Base-by-base conservation (phyloP, 768 basidiomycete species). In the Mycena epipterygia region DNA sequence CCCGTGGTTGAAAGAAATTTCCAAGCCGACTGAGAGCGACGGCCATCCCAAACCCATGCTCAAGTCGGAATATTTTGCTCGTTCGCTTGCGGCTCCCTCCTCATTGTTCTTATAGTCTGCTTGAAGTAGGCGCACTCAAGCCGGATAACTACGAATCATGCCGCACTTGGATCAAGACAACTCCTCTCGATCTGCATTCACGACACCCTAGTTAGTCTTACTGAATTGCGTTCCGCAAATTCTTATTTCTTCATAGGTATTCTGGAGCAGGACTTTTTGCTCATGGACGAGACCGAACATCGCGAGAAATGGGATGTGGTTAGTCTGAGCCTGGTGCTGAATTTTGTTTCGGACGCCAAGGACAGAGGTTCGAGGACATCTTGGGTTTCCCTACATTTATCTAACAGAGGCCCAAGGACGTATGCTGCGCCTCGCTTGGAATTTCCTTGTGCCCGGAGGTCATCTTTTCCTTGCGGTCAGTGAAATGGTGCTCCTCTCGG, bases 111-210 rank as follows among this genome's bases (percentile, higher is more conserved):
- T 41, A 4, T 71, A 97, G 95, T 60, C 81, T 97, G 61, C 87
- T 98, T 6, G 96, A 98, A 81, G 93, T 97, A 2, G 96, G 96
- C 0, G 96, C 96, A 16, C 84, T 98, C 51, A 90, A 88, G 70
- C 94, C 93, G 13, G 92, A 95, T 74, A 98, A 97, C 79, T 96
- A 93, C 76, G 82, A 80, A 8, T 81, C 85, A 6, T 92, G 89
- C 68, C 78, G 84, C 13, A 80, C 87, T 1, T 97, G 95, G 95
- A 89, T 98, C 59, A 84, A 89, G 21, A 85, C 85, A 32, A 89
- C 86, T 0, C 90, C 95, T 0, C 95, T 97, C 71, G 96, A 98
- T 77, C 82, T 98, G 68, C 91, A 89, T 71, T 93, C 96, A 13
- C 89, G 92, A 51, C 95, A 97, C 79, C 92, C 95, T 0, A 55